Evolutionary conservation across 164 flowering plant genomes (phyloP).

Genomic region (Vitis vinifera): ASM3070453v1 NC_081822.1:13472501-13473000

Average conservation of each 20-base stretch:
- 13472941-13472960: not conserved
- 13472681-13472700: not conserved
- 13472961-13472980: not conserved
- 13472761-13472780: not conserved
- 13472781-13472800: slow-evolving; percentile 1
- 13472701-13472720: not conserved
- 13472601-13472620: slow-evolving; percentile 60
- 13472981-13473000: not conserved
- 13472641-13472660: not conserved
- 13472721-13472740: not conserved
- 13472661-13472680: too few relatives aligned
- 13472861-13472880: slow-evolving; percentile 47
- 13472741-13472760: not conserved
- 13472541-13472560: slow-evolving; percentile 73
- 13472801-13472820: slow-evolving; percentile 66
- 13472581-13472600: slow-evolving; percentile 69
- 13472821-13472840: slow-evolving; percentile 67
- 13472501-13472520: not conserved
- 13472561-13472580: slow-evolving; percentile 70
- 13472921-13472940: slow-evolving; percentile 7
- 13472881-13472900: slow-evolving; percentile 1
- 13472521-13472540: slow-evolving; percentile 43
- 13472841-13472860: slow-evolving; percentile 69
- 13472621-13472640: not conserved
- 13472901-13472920: slow-evolving; percentile 19